phyloP scores from a whole-genome alignment of 345 rosid species.

The Hibiscus mutabilis region DNA sequence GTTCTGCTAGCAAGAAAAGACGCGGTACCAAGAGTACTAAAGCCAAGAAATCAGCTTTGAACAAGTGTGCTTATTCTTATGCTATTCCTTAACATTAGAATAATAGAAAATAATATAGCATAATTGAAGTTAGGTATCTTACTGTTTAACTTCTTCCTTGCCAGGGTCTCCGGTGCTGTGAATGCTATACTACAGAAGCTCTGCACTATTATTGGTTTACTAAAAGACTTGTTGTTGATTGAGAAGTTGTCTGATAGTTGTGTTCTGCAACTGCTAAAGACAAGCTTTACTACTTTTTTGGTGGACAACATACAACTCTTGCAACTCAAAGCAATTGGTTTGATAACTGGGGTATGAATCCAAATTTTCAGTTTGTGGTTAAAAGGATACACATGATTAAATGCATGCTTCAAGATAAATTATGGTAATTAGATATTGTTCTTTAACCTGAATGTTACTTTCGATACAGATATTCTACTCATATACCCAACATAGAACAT shows the following conservation, averaged over 20 bases:
- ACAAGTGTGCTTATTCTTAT: slow-evolving; percentile 54
- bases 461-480: slow-evolving; percentile 75
- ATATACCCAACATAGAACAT: slow-evolving; percentile 73
- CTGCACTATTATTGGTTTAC: slow-evolving; percentile 82
- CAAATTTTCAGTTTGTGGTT: slow-evolving; percentile 8
- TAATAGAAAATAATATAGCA: slow-evolving; percentile 1
- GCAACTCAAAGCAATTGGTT: slow-evolving; percentile 89
- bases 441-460: slow-evolving; percentile 5
- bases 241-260: slow-evolving; percentile 97
- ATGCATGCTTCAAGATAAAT: neutral
- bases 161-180: slow-evolving; percentile 84
- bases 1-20: slow-evolving; percentile 76
- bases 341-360: slow-evolving; percentile 73
- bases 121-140: slow-evolving; percentile 10
- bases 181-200: slow-evolving; percentile 80
- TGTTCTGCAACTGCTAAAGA: slow-evolving; percentile 82
- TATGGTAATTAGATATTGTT: neutral
- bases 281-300: slow-evolving; percentile 76
- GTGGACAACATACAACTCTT: slow-evolving; percentile 95
- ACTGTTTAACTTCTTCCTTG: slow-evolving; percentile 23
- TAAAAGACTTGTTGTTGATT: slow-evolving; percentile 76
- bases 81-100: slow-evolving; percentile 11
- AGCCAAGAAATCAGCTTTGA: slow-evolving; percentile 64
- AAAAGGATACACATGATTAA: neutral
- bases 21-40: slow-evolving; percentile 57